Evolutionary conservation across 2,329 filamentous ascomycete genomes (phyloP).

Genomic region (Botrytis medusae): DNA sequence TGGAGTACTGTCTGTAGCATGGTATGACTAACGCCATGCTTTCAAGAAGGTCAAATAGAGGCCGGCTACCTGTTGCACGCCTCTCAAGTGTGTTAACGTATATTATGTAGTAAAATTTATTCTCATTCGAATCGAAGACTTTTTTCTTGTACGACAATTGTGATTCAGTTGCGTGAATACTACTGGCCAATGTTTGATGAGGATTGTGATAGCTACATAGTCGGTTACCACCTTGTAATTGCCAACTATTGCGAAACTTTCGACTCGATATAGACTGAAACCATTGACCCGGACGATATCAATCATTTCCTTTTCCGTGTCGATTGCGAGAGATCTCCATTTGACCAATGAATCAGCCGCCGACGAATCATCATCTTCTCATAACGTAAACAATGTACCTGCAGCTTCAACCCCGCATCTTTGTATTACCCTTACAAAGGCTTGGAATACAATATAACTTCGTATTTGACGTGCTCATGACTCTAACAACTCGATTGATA

Average conservation of each 20-base stretch:
- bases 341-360: not conserved
- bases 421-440: constrained; percentile 17
- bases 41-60: not conserved
- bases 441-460: constrained; percentile 6
- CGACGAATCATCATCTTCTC: not conserved
- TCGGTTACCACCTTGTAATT: not conserved
- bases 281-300: not conserved
- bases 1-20: not conserved
- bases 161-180: not conserved
- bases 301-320: not conserved
- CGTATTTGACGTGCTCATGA: constrained; percentile 10
- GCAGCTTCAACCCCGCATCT: constrained; percentile 22
- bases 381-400: constrained; percentile 11
- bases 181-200: not conserved
- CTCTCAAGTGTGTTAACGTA: not conserved
- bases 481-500: not conserved
- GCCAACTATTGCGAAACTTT: not conserved
- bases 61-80: not conserved
- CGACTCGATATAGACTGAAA: not conserved
- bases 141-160: not conserved
- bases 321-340: not conserved
- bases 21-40: not conserved
- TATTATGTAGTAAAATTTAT: not conserved
- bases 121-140: not conserved
- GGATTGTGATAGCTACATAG: not conserved